A percentile compares a stretch with the other conserved stretches of the same genome.
Conservation (phyloP, 768 basidiomycete species). For the Boletus subparvulus region DNA sequence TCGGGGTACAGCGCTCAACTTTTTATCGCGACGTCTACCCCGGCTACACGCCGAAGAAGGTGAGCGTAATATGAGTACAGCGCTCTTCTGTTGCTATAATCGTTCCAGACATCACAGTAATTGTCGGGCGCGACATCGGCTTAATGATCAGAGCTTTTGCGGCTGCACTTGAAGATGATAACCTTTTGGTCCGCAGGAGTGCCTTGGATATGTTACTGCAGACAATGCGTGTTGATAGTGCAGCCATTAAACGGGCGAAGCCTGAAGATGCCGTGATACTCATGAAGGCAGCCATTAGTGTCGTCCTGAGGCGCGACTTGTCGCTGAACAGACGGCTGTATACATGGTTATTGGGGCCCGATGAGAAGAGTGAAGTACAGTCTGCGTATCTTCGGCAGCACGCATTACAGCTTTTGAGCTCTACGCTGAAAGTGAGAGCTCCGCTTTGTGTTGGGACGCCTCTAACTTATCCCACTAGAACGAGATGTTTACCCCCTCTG, state of each 20-base stretch:
- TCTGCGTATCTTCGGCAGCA: constrained; percentile 65
- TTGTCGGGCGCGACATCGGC: constrained; percentile 85
- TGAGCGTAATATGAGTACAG: constrained; percentile 27
- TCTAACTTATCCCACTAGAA: constrained; percentile 41
- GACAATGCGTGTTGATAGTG: constrained; percentile 70
- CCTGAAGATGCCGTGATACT: constrained; percentile 76
- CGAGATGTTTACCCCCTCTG: constrained; percentile 74
- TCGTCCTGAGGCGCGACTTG: constrained; percentile 89
- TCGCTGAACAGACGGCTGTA: constrained; percentile 92
- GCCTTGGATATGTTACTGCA: constrained; percentile 83
- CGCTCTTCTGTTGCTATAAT: constrained; percentile 5
- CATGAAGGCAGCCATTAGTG: constrained; percentile 81
- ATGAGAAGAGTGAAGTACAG: constrained; percentile 76
- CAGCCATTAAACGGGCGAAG: constrained; percentile 66
- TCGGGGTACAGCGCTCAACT: constrained; percentile 84
- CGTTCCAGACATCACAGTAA: constrained; percentile 55
- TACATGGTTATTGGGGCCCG: constrained; percentile 87
- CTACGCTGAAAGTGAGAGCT: constrained; percentile 62
- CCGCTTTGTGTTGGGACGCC: background rate
- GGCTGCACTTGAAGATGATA: constrained; percentile 89
- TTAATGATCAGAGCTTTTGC: constrained; percentile 93
- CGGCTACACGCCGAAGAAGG: constrained; percentile 69
- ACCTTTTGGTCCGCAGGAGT: constrained; percentile 83
- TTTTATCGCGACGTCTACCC: constrained; percentile 79
- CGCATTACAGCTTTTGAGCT: constrained; percentile 67